Conservation (phyloP, 164 flowering plant species). For the Buxus sempervirens region DNA sequence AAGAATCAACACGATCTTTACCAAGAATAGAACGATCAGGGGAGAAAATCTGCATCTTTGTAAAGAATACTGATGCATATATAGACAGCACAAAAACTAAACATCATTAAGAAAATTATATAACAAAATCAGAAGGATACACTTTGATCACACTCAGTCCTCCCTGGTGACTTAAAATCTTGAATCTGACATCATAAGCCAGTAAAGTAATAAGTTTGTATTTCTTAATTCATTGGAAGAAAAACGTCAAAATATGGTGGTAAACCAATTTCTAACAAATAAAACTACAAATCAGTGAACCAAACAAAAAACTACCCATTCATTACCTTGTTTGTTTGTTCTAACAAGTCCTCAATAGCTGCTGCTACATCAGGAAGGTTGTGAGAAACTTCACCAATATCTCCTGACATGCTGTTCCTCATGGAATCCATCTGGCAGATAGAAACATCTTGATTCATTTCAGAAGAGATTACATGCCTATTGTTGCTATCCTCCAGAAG, state of each 20-base stretch:
- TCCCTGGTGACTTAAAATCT: constrained; percentile 50
- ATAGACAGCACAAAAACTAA: neutral
- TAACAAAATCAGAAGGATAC: constrained; percentile 50
- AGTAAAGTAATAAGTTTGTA: constrained; percentile 8
- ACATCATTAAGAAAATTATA: neutral
- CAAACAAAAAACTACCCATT: neutral
- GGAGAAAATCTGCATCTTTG: constrained; percentile 38
- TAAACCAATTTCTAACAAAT: neutral
- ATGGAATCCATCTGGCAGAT: constrained; percentile 14
- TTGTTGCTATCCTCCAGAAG: constrained; percentile 25
- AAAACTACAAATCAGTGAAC: neutral
- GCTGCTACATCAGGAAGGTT: constrained; percentile 83
- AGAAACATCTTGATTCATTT: constrained; percentile 11
- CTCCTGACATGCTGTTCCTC: constrained; percentile 17
- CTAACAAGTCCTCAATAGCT: constrained; percentile 87
- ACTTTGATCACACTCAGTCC: constrained; percentile 42
- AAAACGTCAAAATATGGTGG: too few species aligned
- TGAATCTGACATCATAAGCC: constrained; percentile 46
- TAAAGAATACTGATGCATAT: constrained; percentile 32
- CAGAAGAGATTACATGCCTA: constrained; percentile 14
- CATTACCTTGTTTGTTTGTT: constrained; percentile 84
- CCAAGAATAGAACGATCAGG: constrained; percentile 49
- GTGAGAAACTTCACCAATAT: constrained; percentile 29
- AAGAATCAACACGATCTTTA: constrained; percentile 45
- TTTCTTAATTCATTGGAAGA: too few species aligned